Evolutionary conservation across 2,329 filamentous ascomycete species (phyloP).

Genomic region (Alternaria dauci): DNA sequence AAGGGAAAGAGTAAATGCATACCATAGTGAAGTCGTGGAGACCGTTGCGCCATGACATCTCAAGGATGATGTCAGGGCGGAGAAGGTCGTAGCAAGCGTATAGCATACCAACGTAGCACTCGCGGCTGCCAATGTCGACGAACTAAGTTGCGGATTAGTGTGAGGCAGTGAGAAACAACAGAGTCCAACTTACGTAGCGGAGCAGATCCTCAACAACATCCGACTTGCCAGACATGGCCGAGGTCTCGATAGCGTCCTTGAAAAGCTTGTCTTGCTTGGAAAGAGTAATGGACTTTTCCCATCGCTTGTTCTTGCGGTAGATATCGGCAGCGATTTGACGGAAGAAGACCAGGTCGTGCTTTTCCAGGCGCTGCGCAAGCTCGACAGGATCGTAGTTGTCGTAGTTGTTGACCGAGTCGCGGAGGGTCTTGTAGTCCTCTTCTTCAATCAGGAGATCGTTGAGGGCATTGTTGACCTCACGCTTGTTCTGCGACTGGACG

Average conservation of each 20-base stretch:
- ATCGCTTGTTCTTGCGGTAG: constrained; percentile 99
- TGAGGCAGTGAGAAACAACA: neutral
- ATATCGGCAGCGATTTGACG: constrained; percentile 97
- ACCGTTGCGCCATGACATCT: constrained; percentile 95
- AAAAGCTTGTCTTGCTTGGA: constrained; percentile 99
- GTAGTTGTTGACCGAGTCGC: constrained; percentile 97
- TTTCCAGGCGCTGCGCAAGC: constrained; percentile 89
- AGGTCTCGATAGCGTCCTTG: constrained; percentile 98
- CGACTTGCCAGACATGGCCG: constrained; percentile 86
- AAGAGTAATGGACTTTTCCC: constrained; percentile 97
- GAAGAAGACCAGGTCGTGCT: constrained; percentile 99
- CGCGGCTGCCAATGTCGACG: constrained; percentile 97
- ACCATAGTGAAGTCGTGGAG: constrained; percentile 95
- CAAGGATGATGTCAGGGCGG: constrained; percentile 88
- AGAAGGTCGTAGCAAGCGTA: constrained; percentile 99
- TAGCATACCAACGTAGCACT: constrained; percentile 99
- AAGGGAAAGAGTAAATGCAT: constrained; percentile 25
- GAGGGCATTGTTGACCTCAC: constrained; percentile 95
- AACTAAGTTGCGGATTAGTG: constrained; percentile 69
- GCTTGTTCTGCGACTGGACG: constrained; percentile 97
- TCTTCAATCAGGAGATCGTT: constrained; percentile 98
- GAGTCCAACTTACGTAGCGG: constrained; percentile 82
- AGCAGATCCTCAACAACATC: constrained; percentile 96
- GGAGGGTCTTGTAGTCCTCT: constrained; percentile 98
- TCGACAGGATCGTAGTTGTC: constrained; percentile 98